Conservation (phyloP, 805 yeast genomes). For the Candida namnaoensis region DNA sequence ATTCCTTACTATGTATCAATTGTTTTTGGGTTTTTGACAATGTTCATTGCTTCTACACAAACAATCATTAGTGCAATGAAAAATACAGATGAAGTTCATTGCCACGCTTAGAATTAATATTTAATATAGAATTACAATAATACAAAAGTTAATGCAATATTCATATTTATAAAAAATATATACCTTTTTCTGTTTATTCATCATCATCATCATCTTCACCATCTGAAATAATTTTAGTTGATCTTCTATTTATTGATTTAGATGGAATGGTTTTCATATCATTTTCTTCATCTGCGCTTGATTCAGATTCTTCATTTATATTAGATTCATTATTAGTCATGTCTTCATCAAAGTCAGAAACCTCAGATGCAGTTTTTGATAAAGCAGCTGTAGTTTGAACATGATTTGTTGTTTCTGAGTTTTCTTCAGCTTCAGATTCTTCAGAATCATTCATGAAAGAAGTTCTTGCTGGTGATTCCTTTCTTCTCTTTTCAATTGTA, state of each 20-base stretch:
- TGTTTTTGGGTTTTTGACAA: conserved; percentile 64
- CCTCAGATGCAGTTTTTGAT: too few species aligned
- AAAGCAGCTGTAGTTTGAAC: too few species aligned
- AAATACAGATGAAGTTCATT: conserved; percentile 10
- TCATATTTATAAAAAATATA: too few species aligned
- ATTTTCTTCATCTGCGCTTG: too few species aligned
- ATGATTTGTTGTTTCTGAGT: too few species aligned
- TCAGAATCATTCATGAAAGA: too few species aligned
- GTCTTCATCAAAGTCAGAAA: too few species aligned
- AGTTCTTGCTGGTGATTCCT: too few species aligned
- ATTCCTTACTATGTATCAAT: conserved; percentile 55
- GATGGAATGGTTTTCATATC: background rate
- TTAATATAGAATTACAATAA: too few species aligned
- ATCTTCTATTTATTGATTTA: background rate
- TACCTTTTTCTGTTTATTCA: background rate
- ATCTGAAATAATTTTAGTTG: conserved; percentile 3
- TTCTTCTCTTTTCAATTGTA: too few species aligned
- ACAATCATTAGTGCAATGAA: conserved; percentile 37
- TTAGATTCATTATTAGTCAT: background rate
- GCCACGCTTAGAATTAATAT: conserved; percentile 2
- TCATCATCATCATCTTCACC: conserved; percentile 9
- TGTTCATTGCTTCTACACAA: conserved; percentile 75
- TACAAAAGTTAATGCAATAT: too few species aligned
- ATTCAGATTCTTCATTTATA: conserved; percentile 5
- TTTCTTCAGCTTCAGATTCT: background rate